Evolutionary conservation across 2,329 filamentous ascomycete species (phyloP), one percentile per base, ranked within the genome.

Genomic region (Curvularia lunata): DNA sequence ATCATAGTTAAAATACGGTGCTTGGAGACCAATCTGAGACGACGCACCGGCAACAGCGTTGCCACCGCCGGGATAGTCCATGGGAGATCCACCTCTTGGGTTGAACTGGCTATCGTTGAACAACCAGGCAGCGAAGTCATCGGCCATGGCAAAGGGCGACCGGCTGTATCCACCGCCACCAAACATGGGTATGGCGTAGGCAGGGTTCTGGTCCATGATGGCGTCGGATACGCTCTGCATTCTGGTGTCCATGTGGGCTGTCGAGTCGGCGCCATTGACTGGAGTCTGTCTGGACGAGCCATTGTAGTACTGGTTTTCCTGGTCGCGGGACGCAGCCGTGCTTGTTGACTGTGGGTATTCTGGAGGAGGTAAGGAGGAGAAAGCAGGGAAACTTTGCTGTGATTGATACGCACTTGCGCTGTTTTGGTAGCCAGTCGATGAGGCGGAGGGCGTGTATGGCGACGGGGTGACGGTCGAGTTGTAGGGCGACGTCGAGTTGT

Each of bases 141-240:
- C 91, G 0, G 91, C 89, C 80, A 96, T 90, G 8, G 90, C 88
- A 72, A 94, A 94, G 0, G 94, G 92, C 2, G 92, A 96, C 56
- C 94, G 91, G 66, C 91, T 93, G 59, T 91, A 88, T 18, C 86
- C 89, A 67, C 96, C 92, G 25, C 85, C 88, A 16, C 92, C 92
- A 76, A 97, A 97, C 25, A 97, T 89, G 0, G 94, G 92, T 67
- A 96, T 91, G 4, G 90, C 87, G 55, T 86, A 88, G 65, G 80
- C 68, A 66, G 81, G 45, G 72, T 82, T 59, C 80, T 79, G 68
- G 71, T 79, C 70, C 77, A 82, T 65, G 52, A 81, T 72, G 54
- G 68, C 71, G 40, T 77, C 74, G 1, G 74, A 75, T 1, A 77
- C 75, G 8, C 67, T 68, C 25, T 75, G 74, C 67, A 77, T 75